These are phyloP conservation scores for Tuber microsphaerosporum DNA, from an alignment of 495 filamentous ascomycete species.

Conservation along the genomic window DNA sequence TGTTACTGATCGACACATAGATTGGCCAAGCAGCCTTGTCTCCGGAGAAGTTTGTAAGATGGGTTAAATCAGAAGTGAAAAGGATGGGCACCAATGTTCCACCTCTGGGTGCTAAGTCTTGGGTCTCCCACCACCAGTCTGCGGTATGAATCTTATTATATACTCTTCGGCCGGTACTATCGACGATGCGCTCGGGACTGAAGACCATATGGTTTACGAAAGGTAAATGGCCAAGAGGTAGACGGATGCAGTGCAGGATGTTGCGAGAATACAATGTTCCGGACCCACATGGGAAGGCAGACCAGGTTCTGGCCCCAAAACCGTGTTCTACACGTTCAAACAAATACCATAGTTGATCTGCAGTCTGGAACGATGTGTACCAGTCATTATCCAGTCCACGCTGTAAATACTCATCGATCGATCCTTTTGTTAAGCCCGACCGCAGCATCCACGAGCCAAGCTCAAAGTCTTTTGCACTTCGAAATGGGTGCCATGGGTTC, in stretches of 20 bases:
- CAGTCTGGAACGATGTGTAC: not conserved
- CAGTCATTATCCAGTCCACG: not conserved
- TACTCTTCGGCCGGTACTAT: not conserved
- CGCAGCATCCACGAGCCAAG: not conserved
- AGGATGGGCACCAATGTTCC: not conserved
- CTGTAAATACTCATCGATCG: not conserved
- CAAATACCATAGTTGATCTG: not conserved
- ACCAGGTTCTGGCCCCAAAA: not conserved
- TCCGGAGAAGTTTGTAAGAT: conserved; percentile 10
- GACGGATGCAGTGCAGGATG: not conserved
- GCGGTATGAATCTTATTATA: conserved; percentile 14
- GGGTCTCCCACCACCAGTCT: too few relatives aligned
- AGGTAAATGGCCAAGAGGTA: not conserved
- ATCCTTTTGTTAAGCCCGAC: not conserved
- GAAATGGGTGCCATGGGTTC: conserved; percentile 6
- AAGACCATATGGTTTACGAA: not conserved
- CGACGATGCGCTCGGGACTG: not conserved
- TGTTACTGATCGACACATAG: conserved; percentile 6
- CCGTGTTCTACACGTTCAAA: not conserved
- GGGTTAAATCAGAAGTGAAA: not conserved
- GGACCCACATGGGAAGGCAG: fast-evolving
- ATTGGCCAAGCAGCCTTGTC: conserved; percentile 10
- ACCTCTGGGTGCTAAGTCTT: too few relatives aligned
- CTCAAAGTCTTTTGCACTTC: not conserved
- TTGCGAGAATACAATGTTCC: not conserved